phyloP scores from a whole-genome alignment of 1,284 basidiomycete species.

The Sporisorium sorghi region DNA sequence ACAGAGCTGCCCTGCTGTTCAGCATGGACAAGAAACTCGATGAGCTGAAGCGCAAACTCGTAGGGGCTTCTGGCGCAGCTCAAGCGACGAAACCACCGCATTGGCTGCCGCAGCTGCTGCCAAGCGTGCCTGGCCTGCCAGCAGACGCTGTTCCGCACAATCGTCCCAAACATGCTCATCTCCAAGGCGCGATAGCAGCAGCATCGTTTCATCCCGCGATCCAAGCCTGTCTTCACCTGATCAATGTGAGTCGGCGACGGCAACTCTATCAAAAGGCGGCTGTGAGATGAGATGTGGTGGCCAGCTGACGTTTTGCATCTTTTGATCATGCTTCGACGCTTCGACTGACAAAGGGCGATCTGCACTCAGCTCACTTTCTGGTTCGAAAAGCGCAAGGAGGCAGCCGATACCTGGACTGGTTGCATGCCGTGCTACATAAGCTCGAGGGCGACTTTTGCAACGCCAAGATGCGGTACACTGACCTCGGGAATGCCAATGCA shows the following conservation, averaged over 20 bases:
- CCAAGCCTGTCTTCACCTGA: slow-evolving; percentile 35
- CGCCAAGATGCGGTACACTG: slow-evolving; percentile 50
- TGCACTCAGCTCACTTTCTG: slow-evolving; percentile 42
- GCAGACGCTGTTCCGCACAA: slow-evolving; percentile 23
- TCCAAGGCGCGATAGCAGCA: slow-evolving; percentile 23
- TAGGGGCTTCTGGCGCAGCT: not conserved
- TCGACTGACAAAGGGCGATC: slow-evolving; percentile 15
- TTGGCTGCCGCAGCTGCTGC: slow-evolving; percentile 20
- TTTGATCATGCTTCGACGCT: no score
- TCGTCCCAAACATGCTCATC: slow-evolving; percentile 15
- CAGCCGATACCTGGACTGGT: slow-evolving; percentile 38
- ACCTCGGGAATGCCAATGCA: slow-evolving; percentile 29
- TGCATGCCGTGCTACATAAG: slow-evolving; percentile 45
- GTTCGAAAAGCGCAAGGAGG: slow-evolving; percentile 44
- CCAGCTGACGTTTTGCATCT: not conserved
- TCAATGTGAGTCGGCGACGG: slow-evolving; percentile 21
- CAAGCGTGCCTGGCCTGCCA: slow-evolving; percentile 13
- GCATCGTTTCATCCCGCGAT: slow-evolving; percentile 26
- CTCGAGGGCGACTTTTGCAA: slow-evolving; percentile 42
- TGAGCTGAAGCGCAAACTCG: slow-evolving; percentile 10
- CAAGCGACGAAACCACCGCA: not conserved
- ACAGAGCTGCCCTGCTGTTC: not conserved
- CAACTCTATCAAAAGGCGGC: not conserved
- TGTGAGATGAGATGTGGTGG: not conserved
- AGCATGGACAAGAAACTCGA: slow-evolving; percentile 15